Evolutionary conservation across 2,329 filamentous ascomycete genomes (phyloP).

Genomic region (Stachybotrys elegans): DNA sequence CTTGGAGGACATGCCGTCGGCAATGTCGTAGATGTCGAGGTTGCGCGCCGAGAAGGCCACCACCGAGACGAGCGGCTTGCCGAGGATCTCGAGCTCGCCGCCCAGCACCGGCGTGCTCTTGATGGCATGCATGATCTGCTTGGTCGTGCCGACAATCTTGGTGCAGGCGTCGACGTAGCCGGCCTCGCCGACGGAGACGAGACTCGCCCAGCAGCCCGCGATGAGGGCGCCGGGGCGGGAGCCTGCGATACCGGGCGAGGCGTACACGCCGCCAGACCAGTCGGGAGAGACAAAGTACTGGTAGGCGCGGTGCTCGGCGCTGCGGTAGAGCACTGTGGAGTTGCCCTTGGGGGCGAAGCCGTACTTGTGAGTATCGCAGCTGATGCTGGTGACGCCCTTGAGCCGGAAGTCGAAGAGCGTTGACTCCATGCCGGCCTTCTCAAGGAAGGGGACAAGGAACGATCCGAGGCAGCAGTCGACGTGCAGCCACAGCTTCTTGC

Average conservation of each 20-base stretch:
- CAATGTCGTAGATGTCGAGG: conserved; percentile 92
- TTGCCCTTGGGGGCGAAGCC: conserved; percentile 98
- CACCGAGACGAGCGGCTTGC: conserved; percentile 82
- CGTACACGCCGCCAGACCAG: conserved; percentile 95
- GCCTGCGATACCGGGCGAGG: conserved; percentile 85
- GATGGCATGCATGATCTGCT: conserved; percentile 75
- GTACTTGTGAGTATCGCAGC: conserved; percentile 97
- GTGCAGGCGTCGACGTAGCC: conserved; percentile 86
- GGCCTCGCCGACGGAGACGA: conserved; percentile 81
- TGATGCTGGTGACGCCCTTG: conserved; percentile 91
- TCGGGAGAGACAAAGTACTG: conserved; percentile 96
- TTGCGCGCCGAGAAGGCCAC: conserved; percentile 79
- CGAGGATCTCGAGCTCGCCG: conserved; percentile 72
- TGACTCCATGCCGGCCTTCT: conserved; percentile 87
- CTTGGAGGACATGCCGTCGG: conserved; percentile 75
- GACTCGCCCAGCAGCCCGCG: conserved; percentile 88
- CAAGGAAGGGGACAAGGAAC: conserved; percentile 88
- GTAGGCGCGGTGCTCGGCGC: conserved; percentile 69
- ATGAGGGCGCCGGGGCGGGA: conserved; percentile 91
- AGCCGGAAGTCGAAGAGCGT: conserved; percentile 90
- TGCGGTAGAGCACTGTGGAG: conserved; percentile 87
- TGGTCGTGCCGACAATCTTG: conserved; percentile 81
- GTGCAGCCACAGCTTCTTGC: conserved; percentile 79
- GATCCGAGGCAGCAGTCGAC: conserved; percentile 97
- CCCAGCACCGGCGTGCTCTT: conserved; percentile 62